Conservation (phyloP, 805 yeast genomes). For the Wickerhamomyces rabaulensis region DNA sequence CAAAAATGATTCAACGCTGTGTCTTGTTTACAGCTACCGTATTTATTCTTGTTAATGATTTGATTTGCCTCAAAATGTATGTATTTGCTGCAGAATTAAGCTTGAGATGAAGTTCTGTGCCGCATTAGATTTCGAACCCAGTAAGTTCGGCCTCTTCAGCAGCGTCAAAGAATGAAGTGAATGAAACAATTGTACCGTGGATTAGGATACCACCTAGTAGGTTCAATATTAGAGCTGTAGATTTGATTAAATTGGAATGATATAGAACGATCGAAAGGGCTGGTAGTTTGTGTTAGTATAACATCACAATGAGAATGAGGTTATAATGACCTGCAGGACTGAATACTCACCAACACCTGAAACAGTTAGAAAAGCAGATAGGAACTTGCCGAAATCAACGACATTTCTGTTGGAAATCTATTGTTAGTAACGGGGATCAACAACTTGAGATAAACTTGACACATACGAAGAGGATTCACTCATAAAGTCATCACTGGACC, state of each 20-base stretch:
- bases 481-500: constrained; percentile 49
- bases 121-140: constrained; percentile 16
- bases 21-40: neutral
- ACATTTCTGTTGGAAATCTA: constrained; percentile 29
- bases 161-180: constrained; percentile 57
- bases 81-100: neutral
- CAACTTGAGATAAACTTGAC: neutral
- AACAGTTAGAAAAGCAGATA: constrained; percentile 58
- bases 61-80: neutral
- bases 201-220: constrained; percentile 65
- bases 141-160: constrained; percentile 34
- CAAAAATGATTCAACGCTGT: constrained; percentile 18
- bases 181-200: constrained; percentile 66
- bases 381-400: constrained; percentile 64
- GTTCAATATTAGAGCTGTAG: constrained; percentile 55
- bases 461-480: constrained; percentile 37
- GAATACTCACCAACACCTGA: constrained; percentile 41
- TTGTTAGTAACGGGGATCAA: constrained; percentile 8
- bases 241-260: constrained; percentile 57
- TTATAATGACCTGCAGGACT: neutral
- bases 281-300: neutral
- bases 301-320: neutral
- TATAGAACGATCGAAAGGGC: constrained; percentile 53
- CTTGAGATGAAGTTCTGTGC: neutral
- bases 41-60: neutral